Conservation (phyloP, 441 rosid genomes). For the Populus hybrid region DNA sequence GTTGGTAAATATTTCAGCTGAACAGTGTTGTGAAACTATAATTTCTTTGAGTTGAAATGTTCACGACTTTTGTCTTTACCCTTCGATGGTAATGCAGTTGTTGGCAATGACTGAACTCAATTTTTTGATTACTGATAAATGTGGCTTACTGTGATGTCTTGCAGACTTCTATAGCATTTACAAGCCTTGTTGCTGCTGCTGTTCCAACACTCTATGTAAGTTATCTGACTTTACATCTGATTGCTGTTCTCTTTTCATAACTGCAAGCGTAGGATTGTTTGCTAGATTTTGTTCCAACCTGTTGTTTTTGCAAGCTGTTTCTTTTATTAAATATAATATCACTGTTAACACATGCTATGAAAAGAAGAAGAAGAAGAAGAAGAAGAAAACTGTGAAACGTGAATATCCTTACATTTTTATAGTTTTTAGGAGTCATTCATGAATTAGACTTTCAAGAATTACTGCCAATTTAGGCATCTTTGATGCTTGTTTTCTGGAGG, state of each 20-base stretch:
- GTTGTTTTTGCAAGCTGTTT: too few relatives aligned
- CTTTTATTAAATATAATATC: too few relatives aligned
- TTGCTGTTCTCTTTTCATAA: background rate
- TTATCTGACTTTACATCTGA: background rate
- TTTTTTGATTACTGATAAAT: too few relatives aligned
- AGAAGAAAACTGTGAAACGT: too few relatives aligned
- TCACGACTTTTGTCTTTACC: background rate
- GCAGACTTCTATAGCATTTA: slow-evolving; percentile 11
- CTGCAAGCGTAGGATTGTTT: background rate
- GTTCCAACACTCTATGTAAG: slow-evolving; percentile 2
- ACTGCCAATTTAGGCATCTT: too few relatives aligned
- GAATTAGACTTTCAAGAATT: too few relatives aligned
- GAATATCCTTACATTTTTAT: too few relatives aligned
- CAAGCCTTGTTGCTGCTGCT: background rate
- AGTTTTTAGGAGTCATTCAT: too few relatives aligned
- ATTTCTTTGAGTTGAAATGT: background rate
- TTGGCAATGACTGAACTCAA: background rate
- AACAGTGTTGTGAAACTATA: background rate
- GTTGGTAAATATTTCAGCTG: background rate
- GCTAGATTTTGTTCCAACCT: background rate
- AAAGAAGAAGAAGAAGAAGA: too few relatives aligned
- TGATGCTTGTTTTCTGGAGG: too few relatives aligned
- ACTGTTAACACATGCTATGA: too few relatives aligned
- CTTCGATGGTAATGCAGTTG: background rate
- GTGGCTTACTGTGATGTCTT: background rate